phyloP scores from a whole-genome alignment of 768 basidiomycete genomes.

The Flagelloscypha sp. region DNA sequence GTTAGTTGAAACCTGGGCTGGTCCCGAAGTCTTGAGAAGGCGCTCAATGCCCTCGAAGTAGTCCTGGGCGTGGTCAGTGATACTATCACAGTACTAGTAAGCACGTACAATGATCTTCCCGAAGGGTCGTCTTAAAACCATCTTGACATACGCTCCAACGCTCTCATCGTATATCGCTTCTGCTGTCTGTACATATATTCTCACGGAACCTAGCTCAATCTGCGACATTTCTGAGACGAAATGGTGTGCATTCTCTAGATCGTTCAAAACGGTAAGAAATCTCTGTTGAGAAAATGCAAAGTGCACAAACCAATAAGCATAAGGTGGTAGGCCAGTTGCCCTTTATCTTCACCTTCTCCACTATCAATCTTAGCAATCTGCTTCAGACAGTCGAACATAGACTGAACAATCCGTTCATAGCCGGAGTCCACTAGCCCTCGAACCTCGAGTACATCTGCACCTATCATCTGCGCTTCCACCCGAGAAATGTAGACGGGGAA shows the following conservation, averaged over 20 bases:
- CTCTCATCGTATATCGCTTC: conserved; percentile 87
- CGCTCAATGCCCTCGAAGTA: conserved; percentile 91
- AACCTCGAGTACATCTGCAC: conserved; percentile 69
- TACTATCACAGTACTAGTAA: not conserved
- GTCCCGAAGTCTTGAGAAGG: conserved; percentile 71
- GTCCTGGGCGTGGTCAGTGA: conserved; percentile 44
- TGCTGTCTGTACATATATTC: conserved; percentile 59
- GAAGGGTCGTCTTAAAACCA: conserved; percentile 81
- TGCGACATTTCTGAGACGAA: conserved; percentile 78
- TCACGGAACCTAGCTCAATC: conserved; percentile 57
- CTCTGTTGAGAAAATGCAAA: not conserved
- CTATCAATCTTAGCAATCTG: conserved; percentile 95
- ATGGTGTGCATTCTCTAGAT: conserved; percentile 80
- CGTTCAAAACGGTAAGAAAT: not conserved
- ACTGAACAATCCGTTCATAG: conserved; percentile 81
- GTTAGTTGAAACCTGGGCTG: conserved; percentile 70
- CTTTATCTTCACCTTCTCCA: conserved; percentile 93
- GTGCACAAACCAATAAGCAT: conserved; percentile 75
- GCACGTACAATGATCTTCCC: conserved; percentile 71
- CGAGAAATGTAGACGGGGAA: conserved; percentile 84
- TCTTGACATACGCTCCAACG: conserved; percentile 74
- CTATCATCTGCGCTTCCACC: conserved; percentile 77
- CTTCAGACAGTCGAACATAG: conserved; percentile 89
- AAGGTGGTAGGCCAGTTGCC: conserved; percentile 93
- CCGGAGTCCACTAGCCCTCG: conserved; percentile 69